These are phyloP conservation scores for Rhodomyrtus psidioides DNA, from an alignment of 441 rosid species.

Conservation along the genomic window DNA sequence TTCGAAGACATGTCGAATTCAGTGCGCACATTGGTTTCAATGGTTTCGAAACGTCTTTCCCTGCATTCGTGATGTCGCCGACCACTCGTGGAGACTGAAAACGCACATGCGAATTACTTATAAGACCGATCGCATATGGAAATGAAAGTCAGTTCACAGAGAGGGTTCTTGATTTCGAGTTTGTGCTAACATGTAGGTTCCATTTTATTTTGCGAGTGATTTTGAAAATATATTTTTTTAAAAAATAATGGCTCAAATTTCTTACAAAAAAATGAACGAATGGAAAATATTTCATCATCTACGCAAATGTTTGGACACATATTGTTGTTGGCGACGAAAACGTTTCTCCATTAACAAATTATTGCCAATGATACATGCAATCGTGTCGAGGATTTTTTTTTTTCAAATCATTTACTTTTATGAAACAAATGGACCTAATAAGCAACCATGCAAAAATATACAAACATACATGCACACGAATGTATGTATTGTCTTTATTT, in stretches of 20 bases:
- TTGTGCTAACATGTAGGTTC: background rate
- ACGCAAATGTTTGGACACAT: too few species aligned
- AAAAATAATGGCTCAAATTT: too few species aligned
- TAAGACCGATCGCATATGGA: background rate
- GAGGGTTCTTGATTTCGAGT: background rate
- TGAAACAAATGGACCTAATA: background rate
- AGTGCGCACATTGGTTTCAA: fast-evolving
- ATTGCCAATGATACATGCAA: too few species aligned
- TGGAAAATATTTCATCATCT: too few species aligned
- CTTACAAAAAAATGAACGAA: too few species aligned
- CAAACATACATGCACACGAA: background rate
- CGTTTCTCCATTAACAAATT: too few species aligned
- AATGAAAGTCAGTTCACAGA: background rate
- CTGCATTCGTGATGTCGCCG: background rate
- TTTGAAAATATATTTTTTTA: too few species aligned
- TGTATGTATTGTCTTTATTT: background rate
- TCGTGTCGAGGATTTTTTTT: too few species aligned
- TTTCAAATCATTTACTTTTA: too few species aligned
- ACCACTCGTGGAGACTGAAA: fast-evolving
- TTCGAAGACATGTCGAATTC: background rate
- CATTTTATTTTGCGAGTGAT: too few species aligned
- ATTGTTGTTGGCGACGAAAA: too few species aligned
- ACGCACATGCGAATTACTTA: background rate
- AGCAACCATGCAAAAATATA: background rate
- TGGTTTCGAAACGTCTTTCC: background rate